A percentile compares a stretch with the other conserved stretches of the same genome.
Conservation (phyloP, 306 rosid species). For the Cucurbita ficifolia region DNA sequence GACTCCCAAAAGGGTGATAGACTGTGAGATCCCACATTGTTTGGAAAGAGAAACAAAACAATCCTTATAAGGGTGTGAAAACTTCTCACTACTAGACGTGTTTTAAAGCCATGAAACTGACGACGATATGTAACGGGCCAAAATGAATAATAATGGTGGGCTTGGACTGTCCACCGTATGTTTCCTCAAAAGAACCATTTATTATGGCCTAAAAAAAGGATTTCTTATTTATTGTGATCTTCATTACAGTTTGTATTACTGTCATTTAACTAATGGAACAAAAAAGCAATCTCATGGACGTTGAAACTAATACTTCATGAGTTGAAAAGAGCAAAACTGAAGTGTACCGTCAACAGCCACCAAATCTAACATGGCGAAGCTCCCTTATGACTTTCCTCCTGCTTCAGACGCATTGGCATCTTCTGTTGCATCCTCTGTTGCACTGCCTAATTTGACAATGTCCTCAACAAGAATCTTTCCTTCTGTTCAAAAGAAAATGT, state of each 20-base stretch:
- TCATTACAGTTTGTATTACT: not conserved
- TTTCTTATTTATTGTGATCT: not conserved
- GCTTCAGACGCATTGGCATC: not conserved
- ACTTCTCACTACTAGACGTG: too few species aligned
- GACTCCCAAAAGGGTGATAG: too few species aligned
- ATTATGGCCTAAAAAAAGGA: not conserved
- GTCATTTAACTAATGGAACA: not conserved
- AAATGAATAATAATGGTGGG: too few species aligned
- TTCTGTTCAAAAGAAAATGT: constrained; percentile 29
- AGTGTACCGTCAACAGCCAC: not conserved
- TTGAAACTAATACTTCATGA: not conserved
- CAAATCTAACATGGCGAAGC: not conserved
- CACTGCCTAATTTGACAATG: constrained; percentile 66
- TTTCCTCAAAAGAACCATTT: not conserved
- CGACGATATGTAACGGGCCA: too few species aligned
- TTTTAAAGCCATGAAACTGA: too few species aligned
- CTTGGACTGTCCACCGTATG: not conserved
- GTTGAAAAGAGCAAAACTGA: not conserved
- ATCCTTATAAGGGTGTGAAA: too few species aligned
- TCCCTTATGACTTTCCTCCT: constrained; percentile 4
- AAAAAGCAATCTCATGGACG: not conserved
- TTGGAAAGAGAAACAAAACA: too few species aligned
- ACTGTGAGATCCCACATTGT: too few species aligned
- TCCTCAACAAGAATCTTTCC: constrained; percentile 93
- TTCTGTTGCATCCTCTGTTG: constrained; percentile 15